Percentiles rank a stretch among this genome's conserved stretches.
Conservation (phyloP, 2,329 filamentous ascomycete species). For the Clonostachys sp. region DNA sequence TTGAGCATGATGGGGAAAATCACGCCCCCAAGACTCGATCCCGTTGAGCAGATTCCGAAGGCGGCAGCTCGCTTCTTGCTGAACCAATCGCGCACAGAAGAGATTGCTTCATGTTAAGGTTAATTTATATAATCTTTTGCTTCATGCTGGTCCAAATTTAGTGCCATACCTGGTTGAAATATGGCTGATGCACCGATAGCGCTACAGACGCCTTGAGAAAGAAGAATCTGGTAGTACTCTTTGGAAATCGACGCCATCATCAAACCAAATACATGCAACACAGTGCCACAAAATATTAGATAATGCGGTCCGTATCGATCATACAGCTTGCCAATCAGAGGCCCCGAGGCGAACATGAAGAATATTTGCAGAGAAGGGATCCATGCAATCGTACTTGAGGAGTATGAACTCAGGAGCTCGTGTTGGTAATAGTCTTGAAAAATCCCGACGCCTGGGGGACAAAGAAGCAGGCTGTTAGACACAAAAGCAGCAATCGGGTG, state of each 20-base stretch:
- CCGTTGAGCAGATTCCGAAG: constrained; percentile 35
- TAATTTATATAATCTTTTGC: not conserved
- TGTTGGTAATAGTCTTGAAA: constrained; percentile 37
- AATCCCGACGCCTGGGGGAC: constrained; percentile 25
- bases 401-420: constrained; percentile 21
- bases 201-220: constrained; percentile 22
- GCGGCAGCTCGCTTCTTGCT: constrained; percentile 14
- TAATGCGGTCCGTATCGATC: constrained; percentile 30
- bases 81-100: constrained; percentile 14
- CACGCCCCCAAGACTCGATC: constrained; percentile 49
- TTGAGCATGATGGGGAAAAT: constrained; percentile 29
- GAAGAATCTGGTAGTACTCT: constrained; percentile 26
- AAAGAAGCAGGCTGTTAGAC: not conserved
- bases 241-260: constrained; percentile 51
- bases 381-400: constrained; percentile 30
- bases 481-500: too few relatives aligned
- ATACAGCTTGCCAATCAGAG: constrained; percentile 15
- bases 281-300: constrained; percentile 2
- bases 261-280: constrained; percentile 50
- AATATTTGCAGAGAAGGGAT: constrained; percentile 57
- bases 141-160: not conserved
- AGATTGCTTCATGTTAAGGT: constrained; percentile 6
- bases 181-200: constrained; percentile 19
- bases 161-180: constrained; percentile 11
- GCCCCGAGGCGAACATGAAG: constrained; percentile 20